Evolutionary conservation across 23 red algal genomes (phyloP).

Genomic region (Chondrus crispus): DNA sequence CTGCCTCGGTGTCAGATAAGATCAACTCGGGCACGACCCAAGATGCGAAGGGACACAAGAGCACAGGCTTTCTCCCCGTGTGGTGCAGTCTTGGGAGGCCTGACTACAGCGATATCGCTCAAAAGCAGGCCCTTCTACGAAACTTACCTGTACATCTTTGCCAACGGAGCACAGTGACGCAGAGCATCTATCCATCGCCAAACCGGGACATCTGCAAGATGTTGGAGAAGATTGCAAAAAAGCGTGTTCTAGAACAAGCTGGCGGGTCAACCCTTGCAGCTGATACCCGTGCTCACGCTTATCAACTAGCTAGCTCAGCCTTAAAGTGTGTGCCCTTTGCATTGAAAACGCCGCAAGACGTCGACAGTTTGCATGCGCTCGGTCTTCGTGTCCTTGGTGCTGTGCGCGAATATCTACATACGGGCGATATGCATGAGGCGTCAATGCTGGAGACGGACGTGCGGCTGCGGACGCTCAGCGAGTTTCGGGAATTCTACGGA

Average conservation of each 20-base stretch:
- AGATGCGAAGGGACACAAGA: not conserved
- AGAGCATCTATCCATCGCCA: constrained; percentile 19
- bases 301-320: constrained; percentile 34
- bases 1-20: not conserved
- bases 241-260: constrained; percentile 47
- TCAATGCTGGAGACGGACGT: constrained; percentile 1
- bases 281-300: constrained; percentile 51
- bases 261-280: constrained; percentile 1
- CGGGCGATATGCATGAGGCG: constrained; percentile 13
- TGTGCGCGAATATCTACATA: constrained; percentile 19
- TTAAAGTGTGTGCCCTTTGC: constrained; percentile 52
- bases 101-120: not conserved
- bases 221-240: constrained; percentile 18
- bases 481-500: constrained; percentile 26
- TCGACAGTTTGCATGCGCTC: not conserved
- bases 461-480: not conserved
- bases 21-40: too few relatives aligned
- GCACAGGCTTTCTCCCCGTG: constrained; percentile 6
- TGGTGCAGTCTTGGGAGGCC: constrained; percentile 9
- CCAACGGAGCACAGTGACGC: constrained; percentile 38
- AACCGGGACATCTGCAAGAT: constrained; percentile 38
- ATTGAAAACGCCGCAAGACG: constrained; percentile 12
- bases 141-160: constrained; percentile 15
- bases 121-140: not conserved
- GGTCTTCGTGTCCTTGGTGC: constrained; percentile 26